A percentile compares a stretch with the other conserved stretches of the same genome.
phyloP scores from a whole-genome alignment of 2,329 filamentous ascomycete genomes.

The Akanthomyces dipterigenus region DNA sequence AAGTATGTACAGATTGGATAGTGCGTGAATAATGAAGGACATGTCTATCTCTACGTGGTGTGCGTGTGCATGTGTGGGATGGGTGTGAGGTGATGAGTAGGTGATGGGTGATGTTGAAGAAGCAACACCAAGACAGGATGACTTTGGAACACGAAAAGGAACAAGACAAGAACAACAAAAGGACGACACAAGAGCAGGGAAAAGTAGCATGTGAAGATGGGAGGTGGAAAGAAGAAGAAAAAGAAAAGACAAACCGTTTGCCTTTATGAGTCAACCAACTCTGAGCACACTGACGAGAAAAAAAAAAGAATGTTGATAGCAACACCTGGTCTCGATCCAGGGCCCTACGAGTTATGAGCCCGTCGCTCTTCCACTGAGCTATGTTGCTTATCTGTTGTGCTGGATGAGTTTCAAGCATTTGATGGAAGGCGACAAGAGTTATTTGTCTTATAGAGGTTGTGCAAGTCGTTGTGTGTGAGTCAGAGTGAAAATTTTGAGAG shows the following conservation, averaged over 20 bases:
- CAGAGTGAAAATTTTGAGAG: no score
- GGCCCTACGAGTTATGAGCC: conserved; percentile 13
- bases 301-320: background rate
- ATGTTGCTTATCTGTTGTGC: conserved; percentile 9
- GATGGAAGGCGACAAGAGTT: background rate
- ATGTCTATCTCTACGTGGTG: background rate
- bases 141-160: background rate
- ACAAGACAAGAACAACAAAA: background rate
- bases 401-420: background rate
- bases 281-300: background rate
- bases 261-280: background rate
- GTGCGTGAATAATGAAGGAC: background rate
- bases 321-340: conserved; percentile 14
- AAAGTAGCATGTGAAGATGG: background rate
- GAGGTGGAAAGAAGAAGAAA: background rate
- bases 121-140: background rate
- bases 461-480: no score
- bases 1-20: background rate
- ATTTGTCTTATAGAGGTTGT: no score
- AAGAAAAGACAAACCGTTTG: background rate
- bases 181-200: no score
- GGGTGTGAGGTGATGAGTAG: background rate
- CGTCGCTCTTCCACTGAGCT: conserved; percentile 14
- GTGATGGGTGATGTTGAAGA: background rate
- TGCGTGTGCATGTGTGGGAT: background rate